Percentiles rank a stretch among this genome's conserved stretches.
Evolutionary conservation across 2,329 filamentous ascomycete species (phyloP).

Genomic region (Zymoseptoria passerinii): DNA sequence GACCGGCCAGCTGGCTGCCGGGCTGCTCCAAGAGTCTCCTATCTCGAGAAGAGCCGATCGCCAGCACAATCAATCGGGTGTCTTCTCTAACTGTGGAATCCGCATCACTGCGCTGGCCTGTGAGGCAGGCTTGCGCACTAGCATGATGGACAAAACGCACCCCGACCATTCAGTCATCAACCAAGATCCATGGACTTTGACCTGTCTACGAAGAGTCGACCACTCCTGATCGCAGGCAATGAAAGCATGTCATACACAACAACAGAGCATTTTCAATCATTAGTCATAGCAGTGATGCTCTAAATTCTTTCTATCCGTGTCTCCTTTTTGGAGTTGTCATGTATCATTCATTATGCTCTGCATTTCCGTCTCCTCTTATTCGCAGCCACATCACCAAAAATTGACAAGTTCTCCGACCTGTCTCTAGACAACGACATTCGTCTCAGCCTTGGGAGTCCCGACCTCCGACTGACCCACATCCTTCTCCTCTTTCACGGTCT

Average conservation of each 20-base stretch:
- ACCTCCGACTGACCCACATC: background rate
- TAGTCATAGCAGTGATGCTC: background rate
- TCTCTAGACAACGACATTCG: background rate
- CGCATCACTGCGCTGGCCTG: background rate
- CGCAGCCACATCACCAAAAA: background rate
- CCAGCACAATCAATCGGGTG: no score
- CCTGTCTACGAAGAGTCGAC: background rate
- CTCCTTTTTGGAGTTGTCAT: background rate
- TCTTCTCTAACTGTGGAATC: background rate
- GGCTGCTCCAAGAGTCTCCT: no score
- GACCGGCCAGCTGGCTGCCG: no score
- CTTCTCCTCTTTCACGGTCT: background rate
- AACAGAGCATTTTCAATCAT: background rate
- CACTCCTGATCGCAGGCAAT: background rate
- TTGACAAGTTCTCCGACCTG: background rate
- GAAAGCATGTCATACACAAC: background rate
- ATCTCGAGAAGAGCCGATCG: no score
- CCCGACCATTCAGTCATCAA: background rate
- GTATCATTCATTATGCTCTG: background rate
- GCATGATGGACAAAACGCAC: background rate
- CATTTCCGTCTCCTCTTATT: background rate
- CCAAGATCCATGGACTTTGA: background rate
- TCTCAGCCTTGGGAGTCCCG: background rate
- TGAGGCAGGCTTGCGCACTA: background rate
- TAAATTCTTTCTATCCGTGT: background rate